Conservation (phyloP, 140 eudicot genomes). For the Flaveria floridana region DNA sequence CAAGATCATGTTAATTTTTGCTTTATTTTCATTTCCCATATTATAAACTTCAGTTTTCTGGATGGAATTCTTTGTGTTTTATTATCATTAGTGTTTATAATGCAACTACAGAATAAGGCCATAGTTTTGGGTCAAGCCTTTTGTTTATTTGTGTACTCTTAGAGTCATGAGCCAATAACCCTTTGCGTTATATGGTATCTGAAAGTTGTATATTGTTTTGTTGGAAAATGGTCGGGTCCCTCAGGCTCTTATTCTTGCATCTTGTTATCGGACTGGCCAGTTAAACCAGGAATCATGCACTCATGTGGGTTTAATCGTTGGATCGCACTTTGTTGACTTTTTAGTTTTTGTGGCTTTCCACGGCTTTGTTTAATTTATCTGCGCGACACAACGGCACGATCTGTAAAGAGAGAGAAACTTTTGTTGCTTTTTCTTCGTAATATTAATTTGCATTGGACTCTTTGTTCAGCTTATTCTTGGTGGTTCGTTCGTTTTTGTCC, state of each 20-base stretch:
- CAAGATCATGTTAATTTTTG: not conserved
- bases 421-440: no score
- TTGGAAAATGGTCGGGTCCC: not conserved
- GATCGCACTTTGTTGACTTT: no score
- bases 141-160: slow-evolving; percentile 4
- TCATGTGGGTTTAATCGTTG: no score
- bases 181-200: slow-evolving; percentile 8
- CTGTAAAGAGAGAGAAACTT: no score
- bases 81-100: slow-evolving; percentile 22
- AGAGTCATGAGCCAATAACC: slow-evolving; percentile 7
- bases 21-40: slow-evolving; percentile 20
- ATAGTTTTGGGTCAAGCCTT: slow-evolving; percentile 18
- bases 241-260: not conserved
- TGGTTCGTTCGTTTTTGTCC: no score
- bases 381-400: no score
- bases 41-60: slow-evolving; percentile 27
- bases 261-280: no score
- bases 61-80: slow-evolving; percentile 9
- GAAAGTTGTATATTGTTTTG: not conserved
- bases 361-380: no score
- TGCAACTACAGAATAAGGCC: slow-evolving; percentile 28
- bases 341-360: no score
- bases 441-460: no score
- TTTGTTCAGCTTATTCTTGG: no score
- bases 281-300: no score